Conservation (phyloP, 139 green algal genomes). For the Penium margaritaceum region DNA sequence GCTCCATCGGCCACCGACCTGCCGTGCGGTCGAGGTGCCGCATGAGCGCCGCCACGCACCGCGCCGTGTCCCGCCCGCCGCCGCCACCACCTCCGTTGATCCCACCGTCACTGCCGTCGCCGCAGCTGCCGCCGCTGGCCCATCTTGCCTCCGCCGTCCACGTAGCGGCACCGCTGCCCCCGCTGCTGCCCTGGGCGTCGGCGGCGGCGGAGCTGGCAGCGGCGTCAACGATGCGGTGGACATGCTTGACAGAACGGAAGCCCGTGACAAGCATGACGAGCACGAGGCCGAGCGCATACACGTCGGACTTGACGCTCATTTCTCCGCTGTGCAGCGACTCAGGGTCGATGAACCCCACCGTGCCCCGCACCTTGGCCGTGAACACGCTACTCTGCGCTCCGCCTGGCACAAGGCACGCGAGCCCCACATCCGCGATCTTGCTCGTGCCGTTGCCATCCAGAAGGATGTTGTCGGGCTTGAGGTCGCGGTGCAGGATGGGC, state of each 20-base stretch:
- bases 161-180: not conserved
- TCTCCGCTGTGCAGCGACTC: not conserved
- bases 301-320: not conserved
- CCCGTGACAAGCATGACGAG: slow-evolving; percentile 3
- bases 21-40: slow-evolving; percentile 5
- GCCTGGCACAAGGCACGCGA: slow-evolving; percentile 7
- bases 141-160: too few species aligned
- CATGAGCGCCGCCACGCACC: not conserved
- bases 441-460: slow-evolving; percentile 12
- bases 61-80: not conserved
- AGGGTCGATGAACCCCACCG: not conserved
- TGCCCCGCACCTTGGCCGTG: not conserved
- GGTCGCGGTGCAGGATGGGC: slow-evolving; percentile 23
- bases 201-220: not conserved
- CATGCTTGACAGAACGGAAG: not conserved
- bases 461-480: slow-evolving; percentile 34
- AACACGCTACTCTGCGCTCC: not conserved
- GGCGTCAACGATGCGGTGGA: slow-evolving; percentile 3
- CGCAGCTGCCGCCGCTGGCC: not conserved
- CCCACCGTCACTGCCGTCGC: not conserved
- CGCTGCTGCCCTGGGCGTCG: not conserved
- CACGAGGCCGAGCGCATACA: not conserved
- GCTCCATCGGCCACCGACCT: not conserved
- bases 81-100: not conserved
- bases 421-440: slow-evolving; percentile 28